phyloP scores from a whole-genome alignment of 1,284 basidiomycete species.

The Rhodofomes roseus region DNA sequence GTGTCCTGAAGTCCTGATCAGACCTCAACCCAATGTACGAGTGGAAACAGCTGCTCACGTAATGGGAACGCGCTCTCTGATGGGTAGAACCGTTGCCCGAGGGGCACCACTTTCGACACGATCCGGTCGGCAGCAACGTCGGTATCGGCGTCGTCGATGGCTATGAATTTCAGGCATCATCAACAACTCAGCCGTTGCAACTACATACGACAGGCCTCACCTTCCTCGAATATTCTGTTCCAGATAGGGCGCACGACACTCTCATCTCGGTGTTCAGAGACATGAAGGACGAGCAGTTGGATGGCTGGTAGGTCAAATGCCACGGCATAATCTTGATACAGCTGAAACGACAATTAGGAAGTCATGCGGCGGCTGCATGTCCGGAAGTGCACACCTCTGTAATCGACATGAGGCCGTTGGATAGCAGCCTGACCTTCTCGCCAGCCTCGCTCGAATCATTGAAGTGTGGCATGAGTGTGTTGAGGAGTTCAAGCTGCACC shows the following conservation, averaged over 20 bases:
- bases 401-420: constrained; percentile 59
- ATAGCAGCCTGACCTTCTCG: constrained; percentile 52
- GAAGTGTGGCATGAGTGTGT: constrained; percentile 58
- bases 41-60: constrained; percentile 42
- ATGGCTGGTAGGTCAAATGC: constrained; percentile 83
- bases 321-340: constrained; percentile 88
- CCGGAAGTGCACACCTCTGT: constrained; percentile 51
- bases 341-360: constrained; percentile 27
- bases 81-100: constrained; percentile 85
- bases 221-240: constrained; percentile 81
- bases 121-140: constrained; percentile 58
- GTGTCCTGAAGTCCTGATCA: constrained; percentile 45
- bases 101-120: constrained; percentile 58
- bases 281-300: constrained; percentile 89
- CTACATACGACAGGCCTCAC: constrained; percentile 37
- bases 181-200: neutral
- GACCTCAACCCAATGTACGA: constrained; percentile 8
- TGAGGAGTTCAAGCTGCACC: constrained; percentile 89
- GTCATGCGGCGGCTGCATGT: neutral
- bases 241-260: constrained; percentile 82
- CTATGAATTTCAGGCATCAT: constrained; percentile 28
- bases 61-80: constrained; percentile 89
- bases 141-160: constrained; percentile 46
- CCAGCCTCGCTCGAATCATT: constrained; percentile 54
- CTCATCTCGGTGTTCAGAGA: constrained; percentile 90